Evolutionary conservation across 2,329 filamentous ascomycete genomes (phyloP), one percentile per base, ranked within the genome.

Genomic region (Paradendryphiella salina): DNA sequence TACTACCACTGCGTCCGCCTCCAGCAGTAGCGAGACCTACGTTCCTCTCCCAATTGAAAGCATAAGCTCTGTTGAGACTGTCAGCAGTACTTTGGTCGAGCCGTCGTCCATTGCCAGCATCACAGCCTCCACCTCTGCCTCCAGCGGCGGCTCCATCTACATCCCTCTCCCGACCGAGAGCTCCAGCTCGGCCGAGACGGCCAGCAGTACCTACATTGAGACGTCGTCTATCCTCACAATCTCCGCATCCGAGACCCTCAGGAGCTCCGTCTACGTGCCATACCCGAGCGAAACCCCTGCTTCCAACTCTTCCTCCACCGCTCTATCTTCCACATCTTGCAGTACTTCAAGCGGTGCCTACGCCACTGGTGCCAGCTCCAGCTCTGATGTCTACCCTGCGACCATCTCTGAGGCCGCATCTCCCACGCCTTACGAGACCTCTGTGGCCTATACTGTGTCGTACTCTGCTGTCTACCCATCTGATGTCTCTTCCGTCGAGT

Each of bases 281-380:
- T 51, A 29, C 23, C 29, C 33, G 3, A 51, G 43, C 35, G 43
- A 42, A 7, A 18, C 21, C 28, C 36, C 42, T 31, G 9, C 41
- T 1, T 33, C 36, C 33, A 7, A 32, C 9, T 11, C 37, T 11
- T 51, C 56, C 3, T 44, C 58, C n/a, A 46, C 54, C 36, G 48
- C 43, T 37, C 46, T 34, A 2, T 56, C 52, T 14, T 57, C 57
- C 15, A 59, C 56, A 11, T 50, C 58, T 42, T 59, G 50, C 52
- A 54, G 34, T 4, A 57, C 53, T n/a, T 61, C 58, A 2, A 57
- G 36, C 47, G 21, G 40, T n/a, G 36, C 15, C 9, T 54, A 56
- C 44, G 35, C 48, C 3, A 47, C 52, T 26, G 43, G 39, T n/a
- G 44, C 46, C 5, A 41, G 14, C 44, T 52, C 44, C 8, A 46